phyloP scores from a whole-genome alignment of 352 stramenopile genomes.

The Phytophthora chlamydospora region DNA sequence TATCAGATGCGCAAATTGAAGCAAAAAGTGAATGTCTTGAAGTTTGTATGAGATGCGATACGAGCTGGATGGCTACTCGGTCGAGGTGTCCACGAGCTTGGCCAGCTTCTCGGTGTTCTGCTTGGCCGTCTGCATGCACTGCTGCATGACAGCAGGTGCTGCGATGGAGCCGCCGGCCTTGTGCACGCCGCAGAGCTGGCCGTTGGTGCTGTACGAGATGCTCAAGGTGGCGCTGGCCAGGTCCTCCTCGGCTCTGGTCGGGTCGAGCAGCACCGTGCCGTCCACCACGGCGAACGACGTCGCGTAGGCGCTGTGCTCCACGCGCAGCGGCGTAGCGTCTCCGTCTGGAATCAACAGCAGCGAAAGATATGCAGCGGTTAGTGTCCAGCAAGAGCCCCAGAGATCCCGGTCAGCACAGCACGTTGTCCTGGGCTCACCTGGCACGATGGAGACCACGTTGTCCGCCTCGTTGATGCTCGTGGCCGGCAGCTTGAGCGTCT shows the following conservation, averaged over 20 bases:
- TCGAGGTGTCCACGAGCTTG: constrained; percentile 43
- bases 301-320: constrained; percentile 67
- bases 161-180: constrained; percentile 70
- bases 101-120: constrained; percentile 41
- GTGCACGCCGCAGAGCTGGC: constrained; percentile 70
- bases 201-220: constrained; percentile 69
- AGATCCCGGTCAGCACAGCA: too few species aligned
- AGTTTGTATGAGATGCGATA: constrained; percentile 1
- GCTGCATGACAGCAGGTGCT: constrained; percentile 51
- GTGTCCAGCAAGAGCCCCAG: not conserved
- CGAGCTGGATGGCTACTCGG: constrained; percentile 8
- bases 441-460: constrained; percentile 70
- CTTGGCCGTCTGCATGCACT: constrained; percentile 74
- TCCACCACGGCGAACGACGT: constrained; percentile 76
- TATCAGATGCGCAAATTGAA: constrained; percentile 9
- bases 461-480: constrained; percentile 70
- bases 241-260: constrained; percentile 76
- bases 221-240: constrained; percentile 61
- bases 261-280: constrained; percentile 65
- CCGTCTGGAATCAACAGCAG: constrained; percentile 42
- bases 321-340: constrained; percentile 47
- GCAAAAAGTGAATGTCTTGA: not conserved
- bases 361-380: not conserved
- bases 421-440: constrained; percentile 38
- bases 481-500: constrained; percentile 64